A percentile compares a stretch with the other conserved stretches of the same genome.
These are phyloP conservation scores for Cryptococcus hybrid DNA, from an alignment of 1,284 basidiomycete species.

Conservation along the genomic window DNA sequence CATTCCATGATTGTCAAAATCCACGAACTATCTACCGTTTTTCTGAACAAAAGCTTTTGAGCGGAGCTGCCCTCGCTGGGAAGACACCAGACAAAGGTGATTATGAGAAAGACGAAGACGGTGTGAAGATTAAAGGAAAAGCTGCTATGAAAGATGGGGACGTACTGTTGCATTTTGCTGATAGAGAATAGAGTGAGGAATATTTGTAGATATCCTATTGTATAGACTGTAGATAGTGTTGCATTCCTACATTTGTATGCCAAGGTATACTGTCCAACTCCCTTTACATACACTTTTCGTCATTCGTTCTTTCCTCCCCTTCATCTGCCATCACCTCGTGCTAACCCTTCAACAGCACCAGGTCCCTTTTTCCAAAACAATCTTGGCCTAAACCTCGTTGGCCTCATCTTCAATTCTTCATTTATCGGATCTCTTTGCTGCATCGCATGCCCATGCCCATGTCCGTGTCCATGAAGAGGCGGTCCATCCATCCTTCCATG, in stretches of 20 bases:
- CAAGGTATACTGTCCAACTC: background rate
- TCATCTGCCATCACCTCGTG: no score
- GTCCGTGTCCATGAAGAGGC: background rate
- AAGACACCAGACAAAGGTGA: conserved; percentile 27
- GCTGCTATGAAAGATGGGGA: conserved; percentile 17
- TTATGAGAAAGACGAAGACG: conserved; percentile 18
- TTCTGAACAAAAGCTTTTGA: conserved; percentile 16
- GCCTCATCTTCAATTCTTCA: conserved; percentile 11
- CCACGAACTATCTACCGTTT: conserved; percentile 31
- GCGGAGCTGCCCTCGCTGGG: conserved; percentile 13
- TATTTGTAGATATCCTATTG: background rate
- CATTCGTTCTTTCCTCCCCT: background rate
- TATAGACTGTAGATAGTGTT: background rate
- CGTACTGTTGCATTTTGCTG: conserved; percentile 32
- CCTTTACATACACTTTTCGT: background rate
- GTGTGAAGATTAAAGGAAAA: conserved; percentile 22
- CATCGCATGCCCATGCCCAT: conserved; percentile 4
- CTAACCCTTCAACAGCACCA: conserved; percentile 5
- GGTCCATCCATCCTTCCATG: conserved; percentile 1
- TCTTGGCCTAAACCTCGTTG: conserved; percentile 19
- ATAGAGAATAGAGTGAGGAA: conserved; percentile 9
- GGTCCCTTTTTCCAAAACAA: conserved; percentile 31
- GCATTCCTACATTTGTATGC: background rate
- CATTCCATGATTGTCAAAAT: conserved; percentile 23
- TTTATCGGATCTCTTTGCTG: background rate